These are phyloP conservation scores for Patellaria atrata DNA, from an alignment of 495 filamentous ascomycete species.

Conservation along the genomic window DNA sequence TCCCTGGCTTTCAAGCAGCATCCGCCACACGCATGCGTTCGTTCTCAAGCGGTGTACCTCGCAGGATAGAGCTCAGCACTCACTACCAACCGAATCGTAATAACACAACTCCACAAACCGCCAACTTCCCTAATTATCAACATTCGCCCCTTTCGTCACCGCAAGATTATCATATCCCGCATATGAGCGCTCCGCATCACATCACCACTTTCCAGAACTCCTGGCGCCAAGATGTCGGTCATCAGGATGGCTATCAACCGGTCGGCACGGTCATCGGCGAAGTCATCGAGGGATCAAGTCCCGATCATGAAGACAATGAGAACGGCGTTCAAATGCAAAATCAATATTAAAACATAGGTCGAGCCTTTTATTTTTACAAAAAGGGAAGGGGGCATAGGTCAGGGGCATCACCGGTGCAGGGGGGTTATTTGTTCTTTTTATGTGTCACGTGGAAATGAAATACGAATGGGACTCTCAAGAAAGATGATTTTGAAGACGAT, in stretches of 20 bases:
- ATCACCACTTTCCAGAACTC: constrained; percentile 22
- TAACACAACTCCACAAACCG: constrained; percentile 20
- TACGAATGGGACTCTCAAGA: too few relatives aligned
- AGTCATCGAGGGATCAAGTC: constrained; percentile 16
- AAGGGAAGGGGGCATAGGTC: too few relatives aligned
- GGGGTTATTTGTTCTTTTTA: too few relatives aligned
- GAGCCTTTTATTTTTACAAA: too few relatives aligned
- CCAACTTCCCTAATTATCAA: constrained; percentile 23
- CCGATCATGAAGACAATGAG: constrained; percentile 17
- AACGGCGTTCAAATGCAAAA: constrained; percentile 5
- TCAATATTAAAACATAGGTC: constrained; percentile 16
- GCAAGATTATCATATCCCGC: constrained; percentile 16
- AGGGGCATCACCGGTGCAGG: too few relatives aligned
- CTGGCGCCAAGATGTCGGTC: constrained; percentile 20
- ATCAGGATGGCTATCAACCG: constrained; percentile 15
- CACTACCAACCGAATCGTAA: constrained; percentile 18
- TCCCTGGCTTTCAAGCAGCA: constrained; percentile 23
- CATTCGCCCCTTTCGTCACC: constrained; percentile 21
- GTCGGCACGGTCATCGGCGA: constrained; percentile 17
- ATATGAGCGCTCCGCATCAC: constrained; percentile 24
- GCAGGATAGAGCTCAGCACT: constrained; percentile 23
- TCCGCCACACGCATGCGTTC: constrained; percentile 21
- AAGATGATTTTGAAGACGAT: too few relatives aligned
- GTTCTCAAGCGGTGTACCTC: constrained; percentile 20
- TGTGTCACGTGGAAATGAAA: too few relatives aligned